Evolutionary conservation across 2,329 filamentous ascomycete genomes (phyloP).

Genomic region (Apiospora rasikravindrae): DNA sequence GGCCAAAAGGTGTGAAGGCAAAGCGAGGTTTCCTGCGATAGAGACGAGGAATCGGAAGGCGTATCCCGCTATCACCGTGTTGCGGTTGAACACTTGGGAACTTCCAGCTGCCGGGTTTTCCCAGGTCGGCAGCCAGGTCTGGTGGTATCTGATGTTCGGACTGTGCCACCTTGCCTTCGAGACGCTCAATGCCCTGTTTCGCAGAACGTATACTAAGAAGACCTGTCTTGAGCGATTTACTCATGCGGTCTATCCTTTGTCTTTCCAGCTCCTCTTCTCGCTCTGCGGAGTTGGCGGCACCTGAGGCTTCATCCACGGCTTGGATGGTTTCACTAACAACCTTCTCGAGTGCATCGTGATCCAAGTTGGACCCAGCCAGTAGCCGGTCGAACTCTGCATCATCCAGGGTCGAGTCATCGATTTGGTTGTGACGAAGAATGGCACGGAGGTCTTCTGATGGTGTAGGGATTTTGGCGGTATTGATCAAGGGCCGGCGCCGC

Average conservation of each 20-base stretch:
- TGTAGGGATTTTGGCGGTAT: slow-evolving; percentile 58
- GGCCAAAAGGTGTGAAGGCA: slow-evolving; percentile 54
- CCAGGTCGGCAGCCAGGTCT: slow-evolving; percentile 24
- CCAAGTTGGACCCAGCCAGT: slow-evolving; percentile 44
- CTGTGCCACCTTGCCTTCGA: slow-evolving; percentile 57
- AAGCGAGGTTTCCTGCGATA: slow-evolving; percentile 51
- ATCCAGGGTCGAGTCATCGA: slow-evolving; percentile 66
- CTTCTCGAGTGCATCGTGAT: slow-evolving; percentile 35
- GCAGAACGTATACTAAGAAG: slow-evolving; percentile 58
- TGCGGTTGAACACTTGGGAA: slow-evolving; percentile 7
- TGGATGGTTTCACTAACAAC: slow-evolving; percentile 34
- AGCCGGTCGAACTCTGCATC: slow-evolving; percentile 55
- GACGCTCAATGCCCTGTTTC: slow-evolving; percentile 62
- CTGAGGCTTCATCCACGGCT: slow-evolving; percentile 29
- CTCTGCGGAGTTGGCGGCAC: background rate
- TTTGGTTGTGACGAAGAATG: slow-evolving; percentile 57
- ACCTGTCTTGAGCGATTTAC: slow-evolving; percentile 55
- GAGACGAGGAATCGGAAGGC: slow-evolving; percentile 52
- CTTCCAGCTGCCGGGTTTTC: slow-evolving; percentile 18
- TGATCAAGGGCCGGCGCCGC: slow-evolving; percentile 52
- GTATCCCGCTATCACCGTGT: slow-evolving; percentile 42
- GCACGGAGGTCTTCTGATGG: slow-evolving; percentile 61
- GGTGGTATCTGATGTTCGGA: slow-evolving; percentile 35
- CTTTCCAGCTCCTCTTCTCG: slow-evolving; percentile 31
- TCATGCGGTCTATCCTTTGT: slow-evolving; percentile 53